Evolutionary conservation across 2,329 filamentous ascomycete genomes (phyloP), one percentile per base, ranked within the genome.

Genomic region (Endocalyx cinctus): DNA sequence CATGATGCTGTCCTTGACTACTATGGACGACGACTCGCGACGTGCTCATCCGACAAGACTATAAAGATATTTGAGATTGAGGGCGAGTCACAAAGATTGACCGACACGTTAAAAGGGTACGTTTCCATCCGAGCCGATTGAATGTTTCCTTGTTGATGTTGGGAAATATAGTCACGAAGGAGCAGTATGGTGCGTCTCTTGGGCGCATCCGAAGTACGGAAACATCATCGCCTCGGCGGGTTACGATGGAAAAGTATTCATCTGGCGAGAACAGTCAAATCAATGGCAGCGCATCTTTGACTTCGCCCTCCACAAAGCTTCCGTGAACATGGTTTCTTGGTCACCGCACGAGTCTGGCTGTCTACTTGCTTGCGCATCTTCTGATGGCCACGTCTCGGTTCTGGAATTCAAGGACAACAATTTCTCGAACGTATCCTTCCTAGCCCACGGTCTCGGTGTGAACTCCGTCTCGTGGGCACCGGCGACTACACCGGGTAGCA

Each of bases 41-140:
- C 92, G 47, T 97, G 92, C 66, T 96, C 89, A 22, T 96, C 90
- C 47, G 92, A 98, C 67, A 89, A 92, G 60, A 97, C 90, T 29
- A 94, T 98, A 71, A 97, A 97, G 71, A 97, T 98, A 58, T 98
- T 96, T 59, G 92, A 98, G 66, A 84, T 98, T 35, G 90, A 97
- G 55, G 87, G 88, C 54, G 89, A 97, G 52, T 77, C 83, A 48
- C 90, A 98, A 65, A 79, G 86, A 45, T 69, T 97, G 51, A 77
- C 87, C 20, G 90, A 97, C 68, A 98, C 92, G 17, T 70, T 98
- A 47, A 95, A 94, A 67, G 90, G 90, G 87, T 94, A 75, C 55
- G 69, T 57, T 14, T 16, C 23, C 8, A 17, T 27, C n/a, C 25
- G 26, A 19, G 25, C 22, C 22, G 3, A 12, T 29, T 18, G 34